Conservation (phyloP, 2,329 filamentous ascomycete species). For the Scedosporium dehoogii region DNA sequence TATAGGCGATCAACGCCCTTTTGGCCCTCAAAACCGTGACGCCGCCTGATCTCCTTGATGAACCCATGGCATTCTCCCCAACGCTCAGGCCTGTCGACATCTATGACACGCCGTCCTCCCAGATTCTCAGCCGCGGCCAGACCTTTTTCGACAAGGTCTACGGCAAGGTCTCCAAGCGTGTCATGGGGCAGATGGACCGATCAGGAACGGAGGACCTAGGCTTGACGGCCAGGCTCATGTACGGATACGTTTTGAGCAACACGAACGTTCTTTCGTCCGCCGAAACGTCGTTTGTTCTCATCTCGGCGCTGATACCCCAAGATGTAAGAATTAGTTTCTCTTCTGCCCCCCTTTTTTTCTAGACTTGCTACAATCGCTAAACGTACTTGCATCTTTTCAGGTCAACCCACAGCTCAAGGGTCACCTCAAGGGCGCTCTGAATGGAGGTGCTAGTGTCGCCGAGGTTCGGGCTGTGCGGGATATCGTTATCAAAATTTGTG, state of each 20-base stretch:
- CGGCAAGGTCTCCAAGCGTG: constrained; percentile 35
- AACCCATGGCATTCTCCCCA: constrained; percentile 23
- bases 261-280: constrained; percentile 29
- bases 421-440: constrained; percentile 39
- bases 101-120: constrained; percentile 20
- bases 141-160: constrained; percentile 38
- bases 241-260: constrained; percentile 39
- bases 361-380: background rate
- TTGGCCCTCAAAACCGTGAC: constrained; percentile 33
- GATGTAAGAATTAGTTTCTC: constrained; percentile 27
- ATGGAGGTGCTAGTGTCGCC: constrained; percentile 36
- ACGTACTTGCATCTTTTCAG: constrained; percentile 15
- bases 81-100: constrained; percentile 28
- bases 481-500: constrained; percentile 34
- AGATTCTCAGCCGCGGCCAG: constrained; percentile 32
- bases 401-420: constrained; percentile 44
- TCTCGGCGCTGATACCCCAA: constrained; percentile 40
- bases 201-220: constrained; percentile 41
- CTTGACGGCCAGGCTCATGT: constrained; percentile 34
- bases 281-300: constrained; percentile 41
- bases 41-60: constrained; percentile 29
- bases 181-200: constrained; percentile 37
- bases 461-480: constrained; percentile 38
- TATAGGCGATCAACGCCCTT: constrained; percentile 36
- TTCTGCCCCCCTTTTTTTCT: background rate